These are phyloP conservation scores for Sanghuangporus weigelae DNA, from an alignment of 1,284 basidiomycete genomes.

Conservation along the genomic window DNA sequence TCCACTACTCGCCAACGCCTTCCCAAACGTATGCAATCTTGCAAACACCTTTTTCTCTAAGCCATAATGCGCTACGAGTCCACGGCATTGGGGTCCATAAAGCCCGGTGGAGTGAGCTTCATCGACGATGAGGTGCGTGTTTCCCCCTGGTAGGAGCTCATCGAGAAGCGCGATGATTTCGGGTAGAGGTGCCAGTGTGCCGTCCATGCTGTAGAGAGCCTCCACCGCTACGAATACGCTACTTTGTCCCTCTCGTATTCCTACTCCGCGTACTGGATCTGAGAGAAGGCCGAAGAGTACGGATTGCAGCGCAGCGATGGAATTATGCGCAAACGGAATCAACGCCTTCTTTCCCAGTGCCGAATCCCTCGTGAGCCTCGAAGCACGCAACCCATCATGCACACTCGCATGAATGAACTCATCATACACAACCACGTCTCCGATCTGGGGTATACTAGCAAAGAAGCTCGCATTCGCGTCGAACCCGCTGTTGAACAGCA, in stretches of 20 bases:
- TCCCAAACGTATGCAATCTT: slow-evolving; percentile 57
- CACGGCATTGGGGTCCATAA: slow-evolving; percentile 76
- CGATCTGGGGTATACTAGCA: slow-evolving; percentile 72
- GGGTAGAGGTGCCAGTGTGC: slow-evolving; percentile 76
- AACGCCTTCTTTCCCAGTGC: not conserved
- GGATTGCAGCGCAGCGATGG: slow-evolving; percentile 42
- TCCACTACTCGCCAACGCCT: slow-evolving; percentile 69
- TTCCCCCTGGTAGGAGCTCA: slow-evolving; percentile 50
- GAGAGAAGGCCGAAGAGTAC: slow-evolving; percentile 38
- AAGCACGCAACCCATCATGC: slow-evolving; percentile 82
- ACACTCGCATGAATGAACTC: slow-evolving; percentile 90
- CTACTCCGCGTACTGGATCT: slow-evolving; percentile 25
- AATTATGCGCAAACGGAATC: slow-evolving; percentile 72
- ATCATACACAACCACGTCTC: slow-evolving; percentile 82
- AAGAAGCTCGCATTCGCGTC: slow-evolving; percentile 94
- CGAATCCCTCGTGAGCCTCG: slow-evolving; percentile 33
- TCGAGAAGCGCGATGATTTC: slow-evolving; percentile 61
- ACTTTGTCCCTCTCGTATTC: slow-evolving; percentile 30
- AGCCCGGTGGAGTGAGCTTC: slow-evolving; percentile 87
- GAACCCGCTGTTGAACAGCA: slow-evolving; percentile 94
- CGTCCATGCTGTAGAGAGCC: slow-evolving; percentile 94
- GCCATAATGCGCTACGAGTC: slow-evolving; percentile 59
- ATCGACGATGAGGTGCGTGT: slow-evolving; percentile 75
- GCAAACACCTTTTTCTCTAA: slow-evolving; percentile 48
- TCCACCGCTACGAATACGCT: slow-evolving; percentile 80